Conservation (phyloP, 495 filamentous ascomycete species). For the Neurospora sp. region DNA sequence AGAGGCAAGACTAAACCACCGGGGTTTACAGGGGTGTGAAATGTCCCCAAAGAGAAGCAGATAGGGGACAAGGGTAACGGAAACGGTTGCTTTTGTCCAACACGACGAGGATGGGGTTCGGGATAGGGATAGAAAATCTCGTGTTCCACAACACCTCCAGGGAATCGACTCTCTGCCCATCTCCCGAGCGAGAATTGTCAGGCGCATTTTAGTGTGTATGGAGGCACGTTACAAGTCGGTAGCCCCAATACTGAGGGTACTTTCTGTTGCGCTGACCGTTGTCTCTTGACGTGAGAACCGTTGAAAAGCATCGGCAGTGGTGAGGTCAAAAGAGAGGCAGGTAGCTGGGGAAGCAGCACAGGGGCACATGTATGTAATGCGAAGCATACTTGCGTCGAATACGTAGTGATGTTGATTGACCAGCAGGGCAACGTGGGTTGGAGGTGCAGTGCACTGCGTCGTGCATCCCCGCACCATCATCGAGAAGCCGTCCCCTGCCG, state of each 20-base stretch:
- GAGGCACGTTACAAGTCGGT: not conserved
- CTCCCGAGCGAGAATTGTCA: not conserved
- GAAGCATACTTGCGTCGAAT: not conserved
- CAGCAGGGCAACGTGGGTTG: not conserved
- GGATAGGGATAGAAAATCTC: not conserved
- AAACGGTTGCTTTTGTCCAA: not conserved
- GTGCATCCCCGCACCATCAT: not conserved
- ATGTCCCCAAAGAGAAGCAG: not conserved
- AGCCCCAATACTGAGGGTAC: not conserved
- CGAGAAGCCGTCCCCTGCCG: not conserved
- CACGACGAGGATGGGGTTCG: not conserved
- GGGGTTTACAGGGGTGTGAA: not conserved
- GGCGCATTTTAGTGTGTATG: not conserved
- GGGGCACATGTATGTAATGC: not conserved
- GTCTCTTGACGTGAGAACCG: not conserved
- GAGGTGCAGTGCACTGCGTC: not conserved
- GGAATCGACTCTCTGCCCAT: not conserved
- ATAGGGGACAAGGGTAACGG: not conserved
- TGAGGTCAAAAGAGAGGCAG: not conserved
- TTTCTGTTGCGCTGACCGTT: not conserved
- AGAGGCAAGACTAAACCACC: not conserved
- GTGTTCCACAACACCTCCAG: not conserved
- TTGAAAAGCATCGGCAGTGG: not conserved
- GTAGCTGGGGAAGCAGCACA: not conserved
- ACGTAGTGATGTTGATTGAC: not conserved